Base-by-base conservation (phyloP, 2,329 filamentous ascomycete genomes). In the Clonostachys rosea region DNA sequence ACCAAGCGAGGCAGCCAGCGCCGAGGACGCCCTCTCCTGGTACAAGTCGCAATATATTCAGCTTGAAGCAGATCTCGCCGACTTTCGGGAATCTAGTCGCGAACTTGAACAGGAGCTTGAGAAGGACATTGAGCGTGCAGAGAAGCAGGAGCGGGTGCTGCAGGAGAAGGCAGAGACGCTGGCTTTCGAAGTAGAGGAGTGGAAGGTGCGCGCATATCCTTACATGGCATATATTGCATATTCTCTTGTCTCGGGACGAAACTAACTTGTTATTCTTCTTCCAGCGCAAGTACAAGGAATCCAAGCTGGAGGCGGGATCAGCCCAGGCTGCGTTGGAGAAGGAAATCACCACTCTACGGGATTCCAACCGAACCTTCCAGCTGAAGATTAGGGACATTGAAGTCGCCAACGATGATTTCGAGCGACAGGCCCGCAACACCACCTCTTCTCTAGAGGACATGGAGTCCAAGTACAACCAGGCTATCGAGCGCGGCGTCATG, bases 371-470 rank as follows among this genome's bases (percentile, higher is more conserved):
- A 54, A 84, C 86, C 5, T 70, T 96, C 51, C 87, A 94, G 59
- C 75, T 96, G 52, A 89, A 81, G 67, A 74, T 99, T 49, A 86
- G 94, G 56, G 94, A 99, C 65, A 96, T 92, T 57, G 94, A 99
- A 69, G 94, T 99, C 47, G 90, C 89, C 64, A 99, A 97, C 70
- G 94, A 99, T 74, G 94, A 99, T 67, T 96, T 92, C 63, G 94
- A 99, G 73, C 85, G 91, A 55, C 92, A 97, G 71, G 92, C 94
- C 56, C 85, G 94, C 57, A 94, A 96, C 67, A 96, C 92, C 30
- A 91, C 90, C 35, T 96, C 91, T 41, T 96, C 92, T 44, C 81
- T 97, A 52, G 94, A 99, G 69, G 94, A 99, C 62, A 77, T 99
- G 66, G 94, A 99, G 69, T 92, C 88, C 52, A 99, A 97, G 68